Evolutionary conservation across 2,329 filamentous ascomycete genomes (phyloP).

Genomic region (Sphaerulina musiva): DNA sequence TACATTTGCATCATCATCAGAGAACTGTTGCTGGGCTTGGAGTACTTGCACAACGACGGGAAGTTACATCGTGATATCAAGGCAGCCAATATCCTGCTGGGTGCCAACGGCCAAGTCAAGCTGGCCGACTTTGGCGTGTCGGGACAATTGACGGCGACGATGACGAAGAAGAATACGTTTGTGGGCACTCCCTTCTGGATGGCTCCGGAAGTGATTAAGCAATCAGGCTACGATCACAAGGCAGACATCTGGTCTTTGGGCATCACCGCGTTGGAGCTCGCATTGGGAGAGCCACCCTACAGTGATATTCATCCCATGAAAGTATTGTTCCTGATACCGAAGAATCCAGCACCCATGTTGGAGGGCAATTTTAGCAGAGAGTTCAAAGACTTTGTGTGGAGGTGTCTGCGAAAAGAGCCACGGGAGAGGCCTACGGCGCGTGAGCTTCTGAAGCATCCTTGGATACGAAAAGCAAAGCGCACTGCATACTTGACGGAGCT

Average conservation of each 20-base stretch:
- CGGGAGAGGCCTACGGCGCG: conserved; percentile 79
- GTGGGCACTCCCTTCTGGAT: conserved; percentile 99
- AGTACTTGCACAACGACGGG: conserved; percentile 90
- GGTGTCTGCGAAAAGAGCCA: conserved; percentile 83
- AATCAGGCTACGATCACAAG: conserved; percentile 96
- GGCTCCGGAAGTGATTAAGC: conserved; percentile 97
- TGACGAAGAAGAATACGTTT: conserved; percentile 99
- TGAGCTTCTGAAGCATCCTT: conserved; percentile 82
- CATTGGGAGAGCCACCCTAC: conserved; percentile 87
- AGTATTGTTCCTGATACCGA: conserved; percentile 90
- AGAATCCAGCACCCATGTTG: conserved; percentile 78
- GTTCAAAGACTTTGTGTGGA: conserved; percentile 47
- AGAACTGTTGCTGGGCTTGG: conserved; percentile 80
- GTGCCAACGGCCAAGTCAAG: conserved; percentile 90
- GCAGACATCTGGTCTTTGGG: conserved; percentile 96
- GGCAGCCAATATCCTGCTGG: conserved; percentile 90
- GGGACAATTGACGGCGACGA: conserved; percentile 89
- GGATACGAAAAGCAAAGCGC: conserved; percentile 85
- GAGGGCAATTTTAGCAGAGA: conserved; percentile 43
- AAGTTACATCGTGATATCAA: conserved; percentile 97
- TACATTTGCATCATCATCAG: conserved; percentile 94
- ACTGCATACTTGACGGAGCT: conserved; percentile 94
- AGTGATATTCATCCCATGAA: conserved; percentile 99
- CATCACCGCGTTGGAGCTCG: conserved; percentile 87
- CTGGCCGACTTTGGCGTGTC: conserved; percentile 96